A percentile compares a stretch with the other conserved stretches of the same genome.
Conservation (phyloP, 805 yeast genomes). For the Candida ipomoeae region DNA sequence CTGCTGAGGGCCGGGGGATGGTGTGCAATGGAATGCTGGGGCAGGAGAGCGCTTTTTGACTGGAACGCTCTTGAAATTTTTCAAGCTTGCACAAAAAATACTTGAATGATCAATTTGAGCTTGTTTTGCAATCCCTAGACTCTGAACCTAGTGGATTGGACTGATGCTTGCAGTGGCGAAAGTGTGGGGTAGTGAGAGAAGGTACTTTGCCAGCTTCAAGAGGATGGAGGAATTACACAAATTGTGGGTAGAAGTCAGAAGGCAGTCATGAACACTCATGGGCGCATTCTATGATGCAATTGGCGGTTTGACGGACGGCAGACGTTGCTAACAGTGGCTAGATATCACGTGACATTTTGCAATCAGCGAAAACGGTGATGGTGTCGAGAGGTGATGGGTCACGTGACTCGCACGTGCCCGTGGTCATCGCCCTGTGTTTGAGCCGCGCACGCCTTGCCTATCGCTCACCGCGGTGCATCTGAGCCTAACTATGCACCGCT, state of each 20-base stretch:
- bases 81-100: background rate
- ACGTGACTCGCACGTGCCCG: background rate
- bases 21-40: background rate
- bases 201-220: background rate
- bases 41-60: background rate
- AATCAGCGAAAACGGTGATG: constrained; percentile 7
- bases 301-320: background rate
- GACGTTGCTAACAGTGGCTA: background rate
- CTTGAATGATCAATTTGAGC: no score
- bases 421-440: background rate
- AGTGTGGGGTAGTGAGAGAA: background rate
- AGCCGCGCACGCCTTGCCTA: constrained; percentile 2
- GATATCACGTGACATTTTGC: constrained; percentile 19
- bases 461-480: background rate
- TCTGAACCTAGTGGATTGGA: background rate
- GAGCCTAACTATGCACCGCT: no score
- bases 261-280: background rate
- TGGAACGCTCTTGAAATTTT: background rate
- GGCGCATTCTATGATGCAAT: background rate
- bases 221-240: background rate
- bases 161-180: background rate
- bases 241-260: background rate
- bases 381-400: background rate
- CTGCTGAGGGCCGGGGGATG: background rate
- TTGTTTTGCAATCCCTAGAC: background rate